Base-by-base conservation (phyloP, 2,329 filamentous ascomycete species). In the Alternaria tenuissima region DNA sequence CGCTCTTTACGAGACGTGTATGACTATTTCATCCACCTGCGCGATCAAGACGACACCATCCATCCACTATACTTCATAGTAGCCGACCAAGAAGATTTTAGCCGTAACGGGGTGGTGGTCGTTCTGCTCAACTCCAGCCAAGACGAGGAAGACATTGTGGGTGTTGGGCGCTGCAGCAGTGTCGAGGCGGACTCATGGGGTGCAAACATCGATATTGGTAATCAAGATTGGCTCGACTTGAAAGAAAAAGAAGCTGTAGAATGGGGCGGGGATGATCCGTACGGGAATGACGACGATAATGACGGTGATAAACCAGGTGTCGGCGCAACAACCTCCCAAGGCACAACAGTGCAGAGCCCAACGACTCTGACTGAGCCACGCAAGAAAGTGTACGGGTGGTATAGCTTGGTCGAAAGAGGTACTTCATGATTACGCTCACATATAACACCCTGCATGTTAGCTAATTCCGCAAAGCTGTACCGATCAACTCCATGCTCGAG, bases 161-260 rank as follows among this genome's bases (percentile, higher is more conserved):
- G 42, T 18, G 42, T 55, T 38, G 52, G 52, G 16, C 44, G 44
- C n/a, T 55, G 52, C 34, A n/a, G 9, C 32, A 38, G n/a, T 46
- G 52, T 24, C 30, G 34, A 47, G 28, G 52, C 52, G 26, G 52
- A 55, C 9, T 34, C 52, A 38, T 55, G 52, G 52, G 42, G 52
- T 28, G 24, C 39, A 30, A 55, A 55, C 6, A 46, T 47, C 30
- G 52, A 55, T 11, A 47, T 55, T 16, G 52, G 42, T 32, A 55
- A 55, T 28, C 28, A 47, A 47, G 52, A 55, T 34, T 55, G 52
- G 52, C 42, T 55, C 28, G 52, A 55, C n/a, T 26, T 55, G 30
- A 55, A 55, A 18, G 42, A 47, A 24, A 8, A 16, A 32, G 52
- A 55, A 36, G 39, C 39, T 36, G 42, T 30, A 20, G 44, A 48